Base-by-base conservation (phyloP, 805 yeast genomes). In the Candida dajiaensis region DNA sequence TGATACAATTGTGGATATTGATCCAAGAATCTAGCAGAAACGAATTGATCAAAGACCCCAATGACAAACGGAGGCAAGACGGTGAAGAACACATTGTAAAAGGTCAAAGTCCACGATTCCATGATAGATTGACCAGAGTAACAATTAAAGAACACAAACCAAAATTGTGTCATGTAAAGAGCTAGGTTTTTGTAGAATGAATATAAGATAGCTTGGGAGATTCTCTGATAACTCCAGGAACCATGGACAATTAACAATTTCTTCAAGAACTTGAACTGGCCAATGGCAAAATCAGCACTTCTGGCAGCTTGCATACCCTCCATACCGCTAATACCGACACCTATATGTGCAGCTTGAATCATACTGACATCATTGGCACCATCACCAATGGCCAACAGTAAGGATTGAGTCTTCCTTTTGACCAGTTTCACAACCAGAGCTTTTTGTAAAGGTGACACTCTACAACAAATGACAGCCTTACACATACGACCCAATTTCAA, bases 221-320 rank as follows among this genome's bases (percentile, higher is more conserved):
- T 82, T 62, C 99, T 80, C 63, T 90, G 97, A 63, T 94, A 94
- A 38, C 96, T 88, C 99, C 99, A 94, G 9, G 96, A 70, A 2
- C 99, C 99, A 65, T 94, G 99, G 11, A 94, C 99, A 40, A 94
- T 72, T 39, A 94, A 68, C 46, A 94, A 68, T 63, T 87, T 89
- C 58, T 81, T 80, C 68, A 94, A 73, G 64, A 79, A 94, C 63
- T 83, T 83, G 76, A 94, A 94, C 64, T 94, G 98, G 0, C 97
- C 98, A 65, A 95, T 89, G 1, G 98, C 89, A 50, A 94, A 81
- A 72, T 94, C 99, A 0, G 99, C 98, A 64, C 95, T 84, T 64
- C 99, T 78, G 0, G 99, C 97, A 11, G 99, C 99, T 67, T 94
- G 99, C 89, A 90, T 89, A 55, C 99, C 99, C 69, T 94, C 99